Conservation (phyloP, 139 green algal species). For the Ettlia oleoabundans region DNA sequence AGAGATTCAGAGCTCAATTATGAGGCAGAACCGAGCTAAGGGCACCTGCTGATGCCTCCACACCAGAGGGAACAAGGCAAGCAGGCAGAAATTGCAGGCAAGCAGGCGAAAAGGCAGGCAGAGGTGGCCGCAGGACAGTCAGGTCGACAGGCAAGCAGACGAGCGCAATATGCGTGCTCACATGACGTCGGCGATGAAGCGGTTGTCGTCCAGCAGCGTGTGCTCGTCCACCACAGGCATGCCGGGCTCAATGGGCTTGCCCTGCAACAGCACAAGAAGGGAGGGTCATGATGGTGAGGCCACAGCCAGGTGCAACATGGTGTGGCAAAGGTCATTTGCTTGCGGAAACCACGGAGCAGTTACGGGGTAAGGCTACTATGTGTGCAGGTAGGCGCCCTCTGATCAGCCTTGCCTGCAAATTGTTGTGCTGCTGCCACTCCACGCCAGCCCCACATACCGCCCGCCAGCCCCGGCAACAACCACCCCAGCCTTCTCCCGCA, state of each 20-base stretch:
- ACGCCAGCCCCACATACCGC: too few relatives aligned
- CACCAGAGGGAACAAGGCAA: neutral
- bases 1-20: neutral
- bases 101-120: neutral
- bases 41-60: neutral
- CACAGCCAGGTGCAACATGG: too few relatives aligned
- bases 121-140: too few relatives aligned
- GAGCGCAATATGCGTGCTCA: constrained; percentile 1
- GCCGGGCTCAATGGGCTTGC: constrained; percentile 38
- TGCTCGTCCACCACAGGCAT: constrained; percentile 75
- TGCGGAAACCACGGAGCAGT: too few relatives aligned
- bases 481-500: too few relatives aligned
- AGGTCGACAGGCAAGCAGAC: neutral
- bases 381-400: too few relatives aligned
- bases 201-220: constrained; percentile 91
- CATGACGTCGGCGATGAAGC: constrained; percentile 58
- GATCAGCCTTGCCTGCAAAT: too few relatives aligned
- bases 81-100: too few relatives aligned
- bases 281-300: neutral
- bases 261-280: neutral
- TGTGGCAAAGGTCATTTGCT: too few relatives aligned
- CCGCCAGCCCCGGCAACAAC: too few relatives aligned
- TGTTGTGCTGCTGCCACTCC: too few relatives aligned
- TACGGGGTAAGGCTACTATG: too few relatives aligned
- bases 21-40: neutral